phyloP scores from a whole-genome alignment of 331 rosid species.

The Phaseolus coccineus region DNA sequence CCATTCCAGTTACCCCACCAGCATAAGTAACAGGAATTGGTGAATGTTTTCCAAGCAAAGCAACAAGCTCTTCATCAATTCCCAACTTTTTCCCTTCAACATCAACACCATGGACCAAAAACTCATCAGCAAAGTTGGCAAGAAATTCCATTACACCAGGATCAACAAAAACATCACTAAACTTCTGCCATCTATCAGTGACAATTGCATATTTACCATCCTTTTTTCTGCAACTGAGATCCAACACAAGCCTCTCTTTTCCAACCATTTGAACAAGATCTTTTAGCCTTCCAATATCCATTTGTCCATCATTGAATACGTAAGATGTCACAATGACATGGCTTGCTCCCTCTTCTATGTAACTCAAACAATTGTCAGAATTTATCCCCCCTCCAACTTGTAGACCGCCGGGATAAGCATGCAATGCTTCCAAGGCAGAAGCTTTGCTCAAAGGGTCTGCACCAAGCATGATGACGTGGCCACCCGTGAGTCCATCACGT shows the following conservation, averaged over 20 bases:
- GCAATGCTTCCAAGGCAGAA: conserved; percentile 85
- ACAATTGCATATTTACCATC: conserved; percentile 90
- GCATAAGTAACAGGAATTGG: conserved; percentile 94
- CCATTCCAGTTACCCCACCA: conserved; percentile 89
- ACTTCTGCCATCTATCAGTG: conserved; percentile 98
- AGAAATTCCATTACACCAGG: conserved; percentile 70
- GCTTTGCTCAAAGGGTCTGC: conserved; percentile 83
- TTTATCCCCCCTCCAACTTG: conserved; percentile 98
- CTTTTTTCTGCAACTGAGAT: conserved; percentile 97
- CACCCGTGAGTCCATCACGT: conserved; percentile 79
- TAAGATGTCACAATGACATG: conserved; percentile 96
- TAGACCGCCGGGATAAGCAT: conserved; percentile 87
- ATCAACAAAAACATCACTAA: conserved; percentile 78
- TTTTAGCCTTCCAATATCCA: conserved; percentile 86
- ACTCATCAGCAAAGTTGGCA: conserved; percentile 88
- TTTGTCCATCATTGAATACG: conserved; percentile 89
- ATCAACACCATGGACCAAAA: conserved; percentile 96
- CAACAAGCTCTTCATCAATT: conserved; percentile 94
- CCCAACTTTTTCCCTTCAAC: conserved; percentile 99
- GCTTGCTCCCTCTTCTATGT: conserved; percentile 92
- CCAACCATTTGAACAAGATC: conserved; percentile 82
- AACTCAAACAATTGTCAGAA: conserved; percentile 76
- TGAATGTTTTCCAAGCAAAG: conserved; percentile 84
- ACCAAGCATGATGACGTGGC: conserved; percentile 94
- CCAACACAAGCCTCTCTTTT: conserved; percentile 91